Base-by-base conservation (phyloP, 768 basidiomycete genomes). In the Russula abietina region DNA sequence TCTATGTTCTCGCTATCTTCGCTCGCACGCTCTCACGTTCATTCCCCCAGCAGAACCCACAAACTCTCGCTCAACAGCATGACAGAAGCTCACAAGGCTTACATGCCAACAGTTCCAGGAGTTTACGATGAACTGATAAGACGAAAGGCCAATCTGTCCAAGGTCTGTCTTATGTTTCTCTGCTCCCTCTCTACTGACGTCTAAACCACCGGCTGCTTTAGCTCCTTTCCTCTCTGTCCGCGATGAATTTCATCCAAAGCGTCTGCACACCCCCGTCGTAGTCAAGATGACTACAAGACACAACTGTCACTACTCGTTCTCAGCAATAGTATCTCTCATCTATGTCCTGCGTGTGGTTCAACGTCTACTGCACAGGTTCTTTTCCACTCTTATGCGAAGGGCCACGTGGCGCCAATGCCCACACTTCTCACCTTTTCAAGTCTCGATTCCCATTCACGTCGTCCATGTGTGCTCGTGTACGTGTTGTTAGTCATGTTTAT, bases 61-160 rank as follows among this genome's bases (percentile, higher is more conserved):
- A 36, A 90, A 90, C 70, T 88, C 91, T 26, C 86, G 91, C 36
- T 83, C 89, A 22, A 85, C 83, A 60, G 91, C 91, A 16, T 78
- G 91, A 46, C 89, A 92, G 73, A 99, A 99, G 75, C 86, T 98
- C 65, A 98, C 94, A 4, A 83, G 93, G 45, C 81, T 99, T 64
- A 97, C 96, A 4, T 86, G 88, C 65, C 91, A 96, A 69, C 97
- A 99, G 74, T 98, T 98, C 69, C 93, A 97, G 69, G 97, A 99
- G 73, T 80, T 99, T 98, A 93, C 71, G 97, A 98, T 73, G 97
- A 99, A 72, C 81, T 98, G 57, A 77, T 96, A 50, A 84, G 97
- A 38, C 78, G 96, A 65, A 85, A 88, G 76, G 83, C 80, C 54
- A 79, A 80, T 61, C 73, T 65, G 87, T 85, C 61, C 85, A 91